Conservation (phyloP, 2,329 filamentous ascomycete species). For the Sphaerulina vaccinii region DNA sequence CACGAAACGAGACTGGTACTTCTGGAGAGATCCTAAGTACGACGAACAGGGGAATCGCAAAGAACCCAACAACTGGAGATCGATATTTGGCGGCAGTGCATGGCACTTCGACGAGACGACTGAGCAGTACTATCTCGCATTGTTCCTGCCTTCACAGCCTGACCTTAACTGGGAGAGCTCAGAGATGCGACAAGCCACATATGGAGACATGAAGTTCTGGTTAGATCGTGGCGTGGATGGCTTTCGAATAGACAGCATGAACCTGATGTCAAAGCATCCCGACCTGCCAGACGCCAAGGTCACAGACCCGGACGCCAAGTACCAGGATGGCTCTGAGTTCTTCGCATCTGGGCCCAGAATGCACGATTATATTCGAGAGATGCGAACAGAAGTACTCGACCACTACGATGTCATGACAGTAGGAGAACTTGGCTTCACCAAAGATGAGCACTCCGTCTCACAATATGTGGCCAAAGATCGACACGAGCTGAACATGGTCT, state of each 20-base stretch:
- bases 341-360: conserved; percentile 40
- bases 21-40: conserved; percentile 61
- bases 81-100: conserved; percentile 40
- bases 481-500: conserved; percentile 67
- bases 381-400: conserved; percentile 42
- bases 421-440: conserved; percentile 49
- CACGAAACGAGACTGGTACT: conserved; percentile 61
- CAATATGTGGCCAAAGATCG: conserved; percentile 52
- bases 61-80: conserved; percentile 57
- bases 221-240: conserved; percentile 42
- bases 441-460: conserved; percentile 35
- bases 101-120: conserved; percentile 49
- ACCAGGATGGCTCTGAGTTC: conserved; percentile 20
- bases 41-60: conserved; percentile 53
- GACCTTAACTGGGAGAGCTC: conserved; percentile 51
- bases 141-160: conserved; percentile 48
- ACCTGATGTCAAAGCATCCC: conserved; percentile 47
- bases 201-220: conserved; percentile 49
- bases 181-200: conserved; percentile 44
- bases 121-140: conserved; percentile 47
- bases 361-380: conserved; percentile 50
- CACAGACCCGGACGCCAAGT: conserved; percentile 34
- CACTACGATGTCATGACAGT: conserved; percentile 53
- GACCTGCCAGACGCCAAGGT: conserved; percentile 44
- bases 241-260: conserved; percentile 51